Percentiles rank a stretch among this genome's conserved stretches.
Conservation (phyloP, 1,284 basidiomycete genomes). For the Volvariella surrecta region DNA sequence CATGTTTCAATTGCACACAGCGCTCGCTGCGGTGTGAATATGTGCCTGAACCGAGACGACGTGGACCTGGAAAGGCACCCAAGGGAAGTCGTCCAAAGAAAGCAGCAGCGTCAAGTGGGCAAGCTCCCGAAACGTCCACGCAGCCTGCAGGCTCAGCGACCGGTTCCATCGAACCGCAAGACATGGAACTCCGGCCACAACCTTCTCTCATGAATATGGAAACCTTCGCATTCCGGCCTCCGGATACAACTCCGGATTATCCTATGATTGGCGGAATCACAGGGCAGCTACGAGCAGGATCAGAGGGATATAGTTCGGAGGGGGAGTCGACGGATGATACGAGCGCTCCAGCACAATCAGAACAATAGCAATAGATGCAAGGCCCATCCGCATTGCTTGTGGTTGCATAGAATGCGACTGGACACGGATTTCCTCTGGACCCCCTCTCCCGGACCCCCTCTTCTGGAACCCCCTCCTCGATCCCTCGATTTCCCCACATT, state of each 20-base stretch:
- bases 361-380: not conserved
- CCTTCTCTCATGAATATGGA: slow-evolving; percentile 21
- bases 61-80: slow-evolving; percentile 63
- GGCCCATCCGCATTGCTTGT: not conserved
- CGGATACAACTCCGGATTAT: slow-evolving; percentile 15
- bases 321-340: not conserved
- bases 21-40: slow-evolving; percentile 46
- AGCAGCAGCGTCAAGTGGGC: slow-evolving; percentile 11
- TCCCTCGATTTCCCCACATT: slow-evolving; percentile 23
- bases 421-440: not conserved
- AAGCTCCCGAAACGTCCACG: slow-evolving; percentile 5
- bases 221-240: slow-evolving; percentile 17
- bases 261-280: slow-evolving; percentile 11
- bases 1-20: slow-evolving; percentile 48
- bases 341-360: not conserved
- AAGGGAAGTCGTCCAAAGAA: slow-evolving; percentile 35
- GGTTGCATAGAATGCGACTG: not conserved
- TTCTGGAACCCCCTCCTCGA: too few species aligned
- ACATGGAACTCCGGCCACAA: slow-evolving; percentile 18
- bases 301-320: slow-evolving; percentile 11
- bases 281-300: slow-evolving; percentile 17
- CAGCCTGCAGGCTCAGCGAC: slow-evolving; percentile 10
- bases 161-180: slow-evolving; percentile 11
- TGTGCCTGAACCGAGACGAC: slow-evolving; percentile 42
- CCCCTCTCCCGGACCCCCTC: too few species aligned